Conservation (phyloP, 1,284 basidiomycete species). For the Ceratobasidium sp. region DNA sequence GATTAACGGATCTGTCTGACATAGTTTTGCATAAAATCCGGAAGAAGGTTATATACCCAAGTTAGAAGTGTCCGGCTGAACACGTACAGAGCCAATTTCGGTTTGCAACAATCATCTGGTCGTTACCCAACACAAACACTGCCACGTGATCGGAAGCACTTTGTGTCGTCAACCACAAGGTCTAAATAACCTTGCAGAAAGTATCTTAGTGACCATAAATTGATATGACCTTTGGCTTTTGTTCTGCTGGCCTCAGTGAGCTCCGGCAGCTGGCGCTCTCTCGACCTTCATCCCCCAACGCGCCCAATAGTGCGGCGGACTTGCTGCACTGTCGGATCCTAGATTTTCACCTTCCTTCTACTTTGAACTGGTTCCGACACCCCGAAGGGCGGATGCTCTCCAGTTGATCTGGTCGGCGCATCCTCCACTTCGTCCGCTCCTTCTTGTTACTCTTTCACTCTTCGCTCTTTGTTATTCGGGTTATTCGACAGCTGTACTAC, state of each 20-base stretch:
- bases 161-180: constrained; percentile 4
- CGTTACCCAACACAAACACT: too few relatives aligned
- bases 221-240: constrained; percentile 10
- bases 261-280: neutral
- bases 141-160: constrained; percentile 2
- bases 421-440: neutral
- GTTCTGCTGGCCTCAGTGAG: constrained; percentile 8
- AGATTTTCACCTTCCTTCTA: neutral
- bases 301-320: neutral
- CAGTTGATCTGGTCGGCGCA: constrained; percentile 28
- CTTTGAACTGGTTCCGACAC: constrained; percentile 41
- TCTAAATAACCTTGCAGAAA: neutral
- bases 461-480: neutral
- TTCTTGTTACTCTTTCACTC: neutral
- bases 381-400: neutral
- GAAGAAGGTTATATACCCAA: too few relatives aligned
- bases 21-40: too few relatives aligned
- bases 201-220: constrained; percentile 39
- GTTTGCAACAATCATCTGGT: too few relatives aligned
- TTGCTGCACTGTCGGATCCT: constrained; percentile 8
- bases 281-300: neutral
- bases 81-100: too few relatives aligned
- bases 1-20: too few relatives aligned
- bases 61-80: too few relatives aligned
- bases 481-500: neutral